Evolutionary conservation across 2,329 filamentous ascomycete genomes (phyloP), one percentile per base, ranked within the genome.

Genomic region (Orbilia ellipsospora): DNA sequence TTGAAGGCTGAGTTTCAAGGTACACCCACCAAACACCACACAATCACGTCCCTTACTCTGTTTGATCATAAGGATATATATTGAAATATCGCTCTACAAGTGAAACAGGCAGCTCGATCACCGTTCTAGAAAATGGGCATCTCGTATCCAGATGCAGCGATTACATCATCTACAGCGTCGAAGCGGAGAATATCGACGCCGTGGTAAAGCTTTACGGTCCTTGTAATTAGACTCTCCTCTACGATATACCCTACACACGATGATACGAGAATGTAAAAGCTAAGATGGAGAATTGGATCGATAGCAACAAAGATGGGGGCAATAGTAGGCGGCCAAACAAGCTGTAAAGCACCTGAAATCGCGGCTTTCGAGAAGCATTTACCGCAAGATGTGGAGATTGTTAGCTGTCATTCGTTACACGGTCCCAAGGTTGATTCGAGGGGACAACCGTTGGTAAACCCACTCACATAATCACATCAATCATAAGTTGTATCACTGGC

Each of bases 91-190:
- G 5, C 8, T 36, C 31, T 36, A 36, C 31, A 36, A 36, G 31
- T 36, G 6, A 84, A 80, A 62, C 48, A 59, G 73, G 66, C 85
- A 75, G 72, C 20, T 40, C 64, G 4, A 61, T 99, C 86, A 90
- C 92, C 83, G 95, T 99, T 80, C 89, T 94, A 82, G 90, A 89
- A 82, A 97, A 97, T 88, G 96, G 96, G 80, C 94, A 98, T 85
- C 88, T 94, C 82, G 95, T 99, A 80, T 97, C 95, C 80, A 90
- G 95, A 84, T 90, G 90, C 83, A 97, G 94, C 90, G 94, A 98
- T 87, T 98, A 94, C 83, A 97, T 97, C 84, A 93, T 99, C 82
- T 99, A 99, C 87, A 96, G 92, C 83, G 95, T 99, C 83, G 94
- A 98, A 84, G 95, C 95, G 77, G 93, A 93, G 80, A 88, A 90